Base-by-base conservation (phyloP, 2,329 filamentous ascomycete species). In the Ascosphaera aggregata region DNA sequence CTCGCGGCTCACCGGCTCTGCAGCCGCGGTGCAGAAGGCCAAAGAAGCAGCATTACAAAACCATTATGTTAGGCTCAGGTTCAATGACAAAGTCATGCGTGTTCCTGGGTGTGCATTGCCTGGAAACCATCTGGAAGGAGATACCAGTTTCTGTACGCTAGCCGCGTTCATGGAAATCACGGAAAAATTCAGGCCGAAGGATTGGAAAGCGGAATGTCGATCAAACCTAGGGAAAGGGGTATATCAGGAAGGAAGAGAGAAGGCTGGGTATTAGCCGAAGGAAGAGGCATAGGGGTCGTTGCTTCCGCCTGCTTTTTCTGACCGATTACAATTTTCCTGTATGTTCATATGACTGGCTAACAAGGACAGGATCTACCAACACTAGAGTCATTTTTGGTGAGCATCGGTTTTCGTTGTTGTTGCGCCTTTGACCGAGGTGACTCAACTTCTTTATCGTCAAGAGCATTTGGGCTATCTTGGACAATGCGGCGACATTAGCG, bases 151-250 rank as follows among this genome's bases (percentile, higher is more conserved):
- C 51, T 98, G 89, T 59, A 95, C 86, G 0, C 58, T 98, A 49
- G 72, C 78, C 41, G 82, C 86, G 0, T 98, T 98, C 65, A 95
- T 95, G 58, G 64, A 71, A 39, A 80, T 94, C 40, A 82, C 89
- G 2, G 86, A 95, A 58, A 82, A 81, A 50, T 91, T 80, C 52
- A 89, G 81, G 1, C 89, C 89, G 0, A 62, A 62, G 42, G 69
- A 84, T 54, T 95, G 85, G 86, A 71, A 69, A 50, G 52, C 56
- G 15, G 71, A 70, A 39, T 81, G 76, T 49, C 54, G 57, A 32
- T 57, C 56, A 41, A 74, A 75, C 46, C 47, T 77, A 31, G 69
- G 69, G 34, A 55, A 62, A 43, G 62, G 63, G 2, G 57, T 65
- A 3, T 65, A 70, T 43, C 67, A 66, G 0, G 52, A 58, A 34